These are phyloP conservation scores for Huntiella moniliformis DNA, from an alignment of 2,329 filamentous ascomycete genomes.

Conservation along the genomic window DNA sequence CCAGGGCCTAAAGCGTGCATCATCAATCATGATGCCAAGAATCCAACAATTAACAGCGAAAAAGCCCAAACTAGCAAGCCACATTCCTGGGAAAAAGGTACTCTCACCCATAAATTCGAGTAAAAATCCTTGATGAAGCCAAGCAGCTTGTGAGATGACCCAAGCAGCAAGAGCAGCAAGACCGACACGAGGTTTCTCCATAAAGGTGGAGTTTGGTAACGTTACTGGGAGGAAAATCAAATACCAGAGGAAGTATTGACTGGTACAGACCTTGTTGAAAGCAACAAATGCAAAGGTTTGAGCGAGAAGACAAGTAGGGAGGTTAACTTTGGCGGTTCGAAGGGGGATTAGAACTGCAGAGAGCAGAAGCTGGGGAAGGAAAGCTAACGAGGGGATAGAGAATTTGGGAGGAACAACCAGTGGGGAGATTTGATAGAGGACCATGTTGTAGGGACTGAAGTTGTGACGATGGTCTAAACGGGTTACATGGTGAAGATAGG, in stretches of 20 bases:
- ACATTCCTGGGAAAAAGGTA: slow-evolving; percentile 73
- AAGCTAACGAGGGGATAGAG: slow-evolving; percentile 60
- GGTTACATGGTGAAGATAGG: slow-evolving; percentile 79
- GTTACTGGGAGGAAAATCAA: slow-evolving; percentile 85
- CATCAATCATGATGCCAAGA: slow-evolving; percentile 57
- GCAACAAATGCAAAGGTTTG: slow-evolving; percentile 95
- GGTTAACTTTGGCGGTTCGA: slow-evolving; percentile 57
- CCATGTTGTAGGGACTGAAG: slow-evolving; percentile 87
- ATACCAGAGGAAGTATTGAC: slow-evolving; percentile 99
- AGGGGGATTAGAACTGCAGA: slow-evolving; percentile 61
- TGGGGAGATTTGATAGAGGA: slow-evolving; percentile 73
- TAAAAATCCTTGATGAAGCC: slow-evolving; percentile 56
- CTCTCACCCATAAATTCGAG: slow-evolving; percentile 67
- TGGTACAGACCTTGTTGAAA: slow-evolving; percentile 98
- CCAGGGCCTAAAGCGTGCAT: slow-evolving; percentile 24
- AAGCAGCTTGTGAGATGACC: slow-evolving; percentile 55
- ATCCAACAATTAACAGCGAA: slow-evolving; percentile 81
- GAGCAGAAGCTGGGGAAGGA: slow-evolving; percentile 70
- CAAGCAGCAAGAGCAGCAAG: slow-evolving; percentile 48
- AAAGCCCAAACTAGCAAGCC: slow-evolving; percentile 55
- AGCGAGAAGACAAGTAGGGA: slow-evolving; percentile 71
- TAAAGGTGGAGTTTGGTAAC: slow-evolving; percentile 59
- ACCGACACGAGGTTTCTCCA: slow-evolving; percentile 42
- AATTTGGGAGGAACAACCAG: slow-evolving; percentile 23
- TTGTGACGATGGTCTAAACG: slow-evolving; percentile 95